A percentile compares a stretch with the other conserved stretches of the same genome.
These are phyloP conservation scores for Phytophthora cajani DNA, from an alignment of 352 stramenopile species.

Conservation along the genomic window DNA sequence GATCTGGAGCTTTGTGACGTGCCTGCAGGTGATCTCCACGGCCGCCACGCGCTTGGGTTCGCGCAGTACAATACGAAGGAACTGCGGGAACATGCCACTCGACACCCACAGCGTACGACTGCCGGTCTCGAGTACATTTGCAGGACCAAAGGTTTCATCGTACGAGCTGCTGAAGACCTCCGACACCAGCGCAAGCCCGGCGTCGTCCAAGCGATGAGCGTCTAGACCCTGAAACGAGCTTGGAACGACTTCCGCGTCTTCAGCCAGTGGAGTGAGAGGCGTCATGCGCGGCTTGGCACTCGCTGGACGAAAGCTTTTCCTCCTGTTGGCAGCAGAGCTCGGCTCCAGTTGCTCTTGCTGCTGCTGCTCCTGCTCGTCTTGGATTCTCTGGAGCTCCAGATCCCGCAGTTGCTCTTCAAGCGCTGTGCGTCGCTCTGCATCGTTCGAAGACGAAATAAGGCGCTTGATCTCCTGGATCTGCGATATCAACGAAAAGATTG, in stretches of 20 bases:
- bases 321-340: constrained; percentile 16
- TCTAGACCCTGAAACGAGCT: constrained; percentile 57
- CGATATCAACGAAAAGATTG: too few relatives aligned
- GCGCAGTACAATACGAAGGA: constrained; percentile 66
- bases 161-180: constrained; percentile 78
- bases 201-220: constrained; percentile 46
- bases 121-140: constrained; percentile 63
- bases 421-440: constrained; percentile 55
- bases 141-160: constrained; percentile 52
- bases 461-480: constrained; percentile 84
- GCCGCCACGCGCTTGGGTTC: constrained; percentile 60
- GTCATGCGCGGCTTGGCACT: constrained; percentile 69
- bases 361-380: constrained; percentile 44
- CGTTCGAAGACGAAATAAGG: constrained; percentile 75
- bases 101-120: constrained; percentile 73
- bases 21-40: constrained; percentile 76
- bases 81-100: constrained; percentile 75
- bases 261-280: constrained; percentile 59
- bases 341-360: constrained; percentile 14
- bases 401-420: constrained; percentile 77
- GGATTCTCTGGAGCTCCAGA: constrained; percentile 65
- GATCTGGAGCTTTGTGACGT: constrained; percentile 68
- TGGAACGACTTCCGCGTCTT: constrained; percentile 68
- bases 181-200: constrained; percentile 45
- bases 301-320: constrained; percentile 76